Evolutionary conservation across 1,284 basidiomycete genomes (phyloP), one percentile per base, ranked within the genome.

Genomic region (Sporisorium exsertum): DNA sequence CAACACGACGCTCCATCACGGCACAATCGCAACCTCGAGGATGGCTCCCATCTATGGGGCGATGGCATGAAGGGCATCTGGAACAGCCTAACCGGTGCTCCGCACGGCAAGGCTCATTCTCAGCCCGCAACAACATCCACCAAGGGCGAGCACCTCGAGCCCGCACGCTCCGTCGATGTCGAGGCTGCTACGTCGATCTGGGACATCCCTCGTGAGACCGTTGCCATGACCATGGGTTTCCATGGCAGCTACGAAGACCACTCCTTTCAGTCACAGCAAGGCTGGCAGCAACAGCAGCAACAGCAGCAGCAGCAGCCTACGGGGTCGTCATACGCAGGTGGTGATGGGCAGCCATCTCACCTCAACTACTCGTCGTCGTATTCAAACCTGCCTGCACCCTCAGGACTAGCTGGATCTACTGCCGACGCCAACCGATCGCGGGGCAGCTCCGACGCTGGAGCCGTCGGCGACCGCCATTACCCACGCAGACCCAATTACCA

Each of bases 211-310:
- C 64, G 75, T 29, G 71, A 77, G 4, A 77, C 71, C 15, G 58
- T 77, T 42, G 47, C 75, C 46, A 77, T 77, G 71, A 73, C 75
- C 37, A 73, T 73, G 71, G 71, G 67, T 8, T 77, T 64, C 55
- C 64, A 67, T 27, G 59, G 57, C 55, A 60, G 22, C 42, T 73
- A 77, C 45, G 71, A 77, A 1, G 64, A 67, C 6, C 75, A 63
- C 27, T 29, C 65, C 3, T 62, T 61, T 43, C 68, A 42, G 9
- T 58, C 61, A 5, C 67, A 74, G 26, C 68, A 59, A 42, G 33
- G 35, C 18, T 66, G 64, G 65, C 71, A 72, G 32, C 63, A 64
- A 45, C 70, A 56, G 35, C 53, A 64, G 24, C 68, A 71, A 18
- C 59, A 53, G 22, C 58, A 52, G 12, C 58, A 52, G 18, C 58